Percentiles rank a stretch among this genome's conserved stretches.
These are phyloP conservation scores for Xylaria curta DNA, from an alignment of 495 filamentous ascomycete genomes.

Conservation along the genomic window DNA sequence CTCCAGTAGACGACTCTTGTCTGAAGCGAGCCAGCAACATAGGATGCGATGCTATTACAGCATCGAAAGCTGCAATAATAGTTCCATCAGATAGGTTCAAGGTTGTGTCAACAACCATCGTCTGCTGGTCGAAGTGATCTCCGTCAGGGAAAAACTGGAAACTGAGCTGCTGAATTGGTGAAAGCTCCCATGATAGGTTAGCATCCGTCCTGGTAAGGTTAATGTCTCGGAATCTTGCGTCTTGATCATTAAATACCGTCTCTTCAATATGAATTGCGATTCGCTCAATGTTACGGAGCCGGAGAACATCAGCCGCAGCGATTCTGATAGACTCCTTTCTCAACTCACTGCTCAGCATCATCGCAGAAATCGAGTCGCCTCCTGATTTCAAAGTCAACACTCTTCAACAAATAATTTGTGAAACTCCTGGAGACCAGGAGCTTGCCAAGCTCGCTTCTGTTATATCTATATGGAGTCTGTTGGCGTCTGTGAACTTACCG, in stretches of 20 bases:
- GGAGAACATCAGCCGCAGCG: slow-evolving; percentile 1
- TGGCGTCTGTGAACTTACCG: neutral
- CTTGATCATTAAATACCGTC: neutral
- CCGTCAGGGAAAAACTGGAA: slow-evolving; percentile 56
- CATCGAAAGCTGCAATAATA: slow-evolving; percentile 50
- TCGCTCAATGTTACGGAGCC: slow-evolving; percentile 10
- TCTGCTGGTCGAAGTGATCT: slow-evolving; percentile 64
- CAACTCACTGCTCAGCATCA: slow-evolving; percentile 2
- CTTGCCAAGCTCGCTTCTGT: neutral
- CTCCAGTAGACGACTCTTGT: slow-evolving; percentile 1
- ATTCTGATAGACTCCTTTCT: slow-evolving; percentile 18
- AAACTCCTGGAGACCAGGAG: neutral
- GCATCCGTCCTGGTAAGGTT: slow-evolving; percentile 38
- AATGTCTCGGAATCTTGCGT: slow-evolving; percentile 3
- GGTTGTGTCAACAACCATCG: slow-evolving; percentile 56
- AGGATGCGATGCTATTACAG: slow-evolving; percentile 58
- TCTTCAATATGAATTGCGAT: neutral
- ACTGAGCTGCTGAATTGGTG: slow-evolving; percentile 65
- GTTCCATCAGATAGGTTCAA: slow-evolving; percentile 41
- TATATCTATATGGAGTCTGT: neutral
- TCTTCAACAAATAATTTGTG: neutral
- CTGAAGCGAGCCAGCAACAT: slow-evolving; percentile 64
- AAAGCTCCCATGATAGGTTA: slow-evolving; percentile 57
- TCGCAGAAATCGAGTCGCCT: slow-evolving; percentile 5
- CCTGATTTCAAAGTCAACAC: neutral